Evolutionary conservation across 2,329 filamentous ascomycete genomes (phyloP), one percentile per base, ranked within the genome.

Genomic region (Shiraia bambusicola): DNA sequence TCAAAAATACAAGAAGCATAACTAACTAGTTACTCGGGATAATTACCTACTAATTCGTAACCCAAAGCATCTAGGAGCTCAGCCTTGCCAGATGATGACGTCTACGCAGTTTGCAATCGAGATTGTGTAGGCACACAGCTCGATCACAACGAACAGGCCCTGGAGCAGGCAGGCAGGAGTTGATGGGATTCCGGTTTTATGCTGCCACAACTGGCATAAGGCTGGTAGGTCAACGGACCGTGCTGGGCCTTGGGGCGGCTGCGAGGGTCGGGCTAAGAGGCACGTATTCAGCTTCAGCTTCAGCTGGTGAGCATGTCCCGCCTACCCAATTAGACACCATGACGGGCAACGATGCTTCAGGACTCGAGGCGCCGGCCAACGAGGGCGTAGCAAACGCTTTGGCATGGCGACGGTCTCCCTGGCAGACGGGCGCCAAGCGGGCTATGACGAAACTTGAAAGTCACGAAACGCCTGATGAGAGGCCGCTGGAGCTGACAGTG

Each of bases 391-490:
- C 34, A 42, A 8, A 39, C 44, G 29, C 22, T 50, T 37, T 42
- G 50, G 45, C 45, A 42, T 54, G 42, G 50, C 56, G 47, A 42
- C 42, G 42, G 51, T 44, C 61, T 61, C 61, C 61, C 51, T 63
- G 63, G 50, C 50, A 52, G 49, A 38, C 4, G 28, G 19, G 34
- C 49, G 60, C 62, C 56, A 62, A 58, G 58, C 15, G 14, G 28
- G 33, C 47, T 49, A 22, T 47, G 37, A 50, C 44, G 54, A 37
- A 40, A 34, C 39, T n/a, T n/a, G n/a, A n/a, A n/a, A n/a, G n/a
- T n/a, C n/a, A n/a, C n/a, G n/a, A n/a, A n/a, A n/a, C n/a, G n/a
- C 37, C 65, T 67, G 63, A 66, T 62, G 61, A 65, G 50, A 62
- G 52, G 39, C 28, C 28, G 43, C 34, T 38, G 39, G 45, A 59